Evolutionary conservation across 1,139 yeast species (phyloP).

Genomic region (Saccharomycopsis crataegensis): DNA sequence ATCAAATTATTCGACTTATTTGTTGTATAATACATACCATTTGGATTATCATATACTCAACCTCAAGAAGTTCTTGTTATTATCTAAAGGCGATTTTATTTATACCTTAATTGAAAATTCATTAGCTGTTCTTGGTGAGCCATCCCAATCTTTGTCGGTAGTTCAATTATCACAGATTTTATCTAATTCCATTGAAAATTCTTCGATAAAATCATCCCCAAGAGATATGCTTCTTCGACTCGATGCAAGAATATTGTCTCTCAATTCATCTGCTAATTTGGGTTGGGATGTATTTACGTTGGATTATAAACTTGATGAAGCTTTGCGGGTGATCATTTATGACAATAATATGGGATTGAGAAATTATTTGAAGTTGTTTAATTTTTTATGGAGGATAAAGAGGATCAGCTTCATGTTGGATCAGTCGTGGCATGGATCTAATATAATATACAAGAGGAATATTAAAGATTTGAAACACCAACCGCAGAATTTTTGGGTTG

Average conservation of each 20-base stretch:
- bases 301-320: slow-evolving; percentile 66
- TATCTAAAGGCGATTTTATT: slow-evolving; percentile 74
- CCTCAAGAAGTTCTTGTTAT: slow-evolving; percentile 59
- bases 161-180: slow-evolving; percentile 60
- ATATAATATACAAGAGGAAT: slow-evolving; percentile 24
- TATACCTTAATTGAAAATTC: slow-evolving; percentile 57
- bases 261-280: slow-evolving; percentile 53
- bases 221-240: slow-evolving; percentile 41
- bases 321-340: slow-evolving; percentile 38
- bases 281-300: slow-evolving; percentile 94
- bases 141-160: slow-evolving; percentile 56
- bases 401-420: slow-evolving; percentile 50
- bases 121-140: slow-evolving; percentile 44
- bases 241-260: slow-evolving; percentile 75
- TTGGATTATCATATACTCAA: slow-evolving; percentile 51
- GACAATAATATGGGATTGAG: slow-evolving; percentile 27
- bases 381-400: slow-evolving; percentile 74
- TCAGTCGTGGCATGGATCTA: slow-evolving; percentile 39
- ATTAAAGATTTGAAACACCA: background rate
- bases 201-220: slow-evolving; percentile 42
- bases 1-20: slow-evolving; percentile 42
- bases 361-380: slow-evolving; percentile 68
- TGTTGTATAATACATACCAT: slow-evolving; percentile 43
- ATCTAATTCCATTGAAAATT: slow-evolving; percentile 56
- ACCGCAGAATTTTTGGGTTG: background rate